Base-by-base conservation (phyloP, 352 stramenopile species). In the Globisporangium orthogonon region DNA sequence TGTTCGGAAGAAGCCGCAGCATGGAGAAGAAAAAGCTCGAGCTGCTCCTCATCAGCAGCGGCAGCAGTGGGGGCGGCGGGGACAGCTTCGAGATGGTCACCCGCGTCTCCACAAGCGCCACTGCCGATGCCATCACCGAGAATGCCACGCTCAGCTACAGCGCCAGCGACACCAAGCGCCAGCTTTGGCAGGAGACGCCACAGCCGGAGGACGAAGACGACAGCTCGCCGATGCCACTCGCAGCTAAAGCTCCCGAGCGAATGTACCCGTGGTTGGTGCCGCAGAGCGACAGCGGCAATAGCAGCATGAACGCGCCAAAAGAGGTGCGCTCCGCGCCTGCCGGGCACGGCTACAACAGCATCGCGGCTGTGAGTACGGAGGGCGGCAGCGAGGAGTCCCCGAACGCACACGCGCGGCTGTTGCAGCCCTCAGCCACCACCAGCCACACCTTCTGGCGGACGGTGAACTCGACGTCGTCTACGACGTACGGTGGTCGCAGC, bases 401-500 rank as follows among this genome's bases (percentile, higher is more conserved):
- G 37, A 55, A 50, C 18, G 58, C 54, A 29, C 51, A n/a, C 3
- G 45, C 58, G 49, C 39, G 58, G 17, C 33, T 63, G 45, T 33
- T 63, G 18, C 39, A 51, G 18, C 23, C 51, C 2, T n/a, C 33
- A 6, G 35, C 39, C 37, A n/a, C 9, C 28, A n/a, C 2, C 40
- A 35, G 7, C 47, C 39, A 39, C 6, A 48, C 45, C 4, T 54
- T 61, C 35, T 61, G 35, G 45, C 51, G 51, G 7, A 28, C 52
- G 4, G 29, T 54, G 3, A 17, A 39, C 10, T 40, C 48, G 1
- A 13, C 35, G 23, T 18, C 11, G 17, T 46, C 30, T 33, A 37
- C 18, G 37, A 4, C 9, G 23, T 17, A 29, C 30, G 15, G 13
- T 13, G 39, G 48, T 49, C 69, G 70, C 45, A 74, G 62, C 18